phyloP scores from a whole-genome alignment of 306 rosid genomes.

The Vigna trinervia region DNA sequence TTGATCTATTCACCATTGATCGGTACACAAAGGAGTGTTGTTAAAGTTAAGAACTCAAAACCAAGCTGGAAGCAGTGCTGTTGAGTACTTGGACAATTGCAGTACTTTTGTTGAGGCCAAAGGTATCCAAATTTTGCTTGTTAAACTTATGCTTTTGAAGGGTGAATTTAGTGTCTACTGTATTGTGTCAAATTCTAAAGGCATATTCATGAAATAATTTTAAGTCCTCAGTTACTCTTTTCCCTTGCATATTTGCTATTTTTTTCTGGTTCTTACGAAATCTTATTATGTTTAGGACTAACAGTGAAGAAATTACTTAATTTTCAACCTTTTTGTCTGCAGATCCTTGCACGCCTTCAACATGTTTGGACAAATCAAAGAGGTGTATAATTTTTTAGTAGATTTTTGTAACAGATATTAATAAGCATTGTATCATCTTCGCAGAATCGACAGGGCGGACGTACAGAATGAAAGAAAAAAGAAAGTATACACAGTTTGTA shows the following conservation, averaged over 20 bases:
- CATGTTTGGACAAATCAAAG: background rate
- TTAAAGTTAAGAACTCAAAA: constrained; percentile 68
- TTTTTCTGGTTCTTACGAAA: constrained; percentile 4
- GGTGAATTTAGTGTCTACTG: constrained; percentile 19
- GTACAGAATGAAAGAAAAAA: background rate
- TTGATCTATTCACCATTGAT: background rate
- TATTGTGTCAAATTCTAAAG: constrained; percentile 27
- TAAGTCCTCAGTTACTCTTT: background rate
- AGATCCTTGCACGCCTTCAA: background rate
- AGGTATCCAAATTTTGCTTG: constrained; percentile 47
- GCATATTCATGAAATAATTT: constrained; percentile 17
- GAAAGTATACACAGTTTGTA: background rate
- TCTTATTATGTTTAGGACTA: background rate
- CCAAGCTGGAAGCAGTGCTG: constrained; percentile 60
- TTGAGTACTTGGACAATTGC: constrained; percentile 50
- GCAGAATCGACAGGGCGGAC: background rate
- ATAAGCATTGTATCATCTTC: background rate
- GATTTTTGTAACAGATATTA: background rate
- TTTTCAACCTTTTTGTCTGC: background rate
- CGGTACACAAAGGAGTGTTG: constrained; percentile 58
- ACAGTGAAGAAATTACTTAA: constrained; percentile 2
- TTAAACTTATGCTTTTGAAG: background rate
- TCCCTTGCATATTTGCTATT: background rate
- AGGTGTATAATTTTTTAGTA: background rate
- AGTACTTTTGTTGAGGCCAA: constrained; percentile 62